phyloP scores from a whole-genome alignment of 2,329 filamentous ascomycete genomes.

The Fusarium incarnatum region DNA sequence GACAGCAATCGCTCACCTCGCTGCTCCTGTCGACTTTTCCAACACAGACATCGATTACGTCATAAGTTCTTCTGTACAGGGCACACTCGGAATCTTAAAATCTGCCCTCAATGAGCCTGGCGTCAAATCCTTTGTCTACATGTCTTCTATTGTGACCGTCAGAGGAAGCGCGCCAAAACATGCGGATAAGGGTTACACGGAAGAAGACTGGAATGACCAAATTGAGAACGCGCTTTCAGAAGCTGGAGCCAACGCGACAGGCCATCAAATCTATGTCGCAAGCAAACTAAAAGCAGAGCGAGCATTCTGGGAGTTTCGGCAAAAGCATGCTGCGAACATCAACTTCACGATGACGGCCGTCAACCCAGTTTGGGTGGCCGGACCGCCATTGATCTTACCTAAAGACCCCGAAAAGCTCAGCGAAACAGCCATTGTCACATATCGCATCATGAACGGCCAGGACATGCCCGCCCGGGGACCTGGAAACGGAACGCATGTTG shows the following conservation, averaged over 20 bases:
- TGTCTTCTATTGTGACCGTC: conserved; percentile 14
- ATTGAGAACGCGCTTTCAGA: conserved; percentile 2
- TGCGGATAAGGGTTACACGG: not conserved
- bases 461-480: conserved; percentile 4
- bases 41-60: conserved; percentile 23
- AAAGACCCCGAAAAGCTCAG: conserved; percentile 21
- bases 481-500: conserved; percentile 23
- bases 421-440: conserved; percentile 18
- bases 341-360: conserved; percentile 17
- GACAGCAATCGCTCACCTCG: conserved; percentile 9
- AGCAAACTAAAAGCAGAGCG: conserved; percentile 26
- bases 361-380: conserved; percentile 23
- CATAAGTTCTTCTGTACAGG: conserved; percentile 12
- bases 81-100: conserved; percentile 3
- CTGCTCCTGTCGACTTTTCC: conserved; percentile 11
- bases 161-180: not conserved
- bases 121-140: conserved; percentile 9
- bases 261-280: conserved; percentile 20
- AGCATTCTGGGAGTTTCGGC: conserved; percentile 17
- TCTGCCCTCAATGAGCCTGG: conserved; percentile 4
- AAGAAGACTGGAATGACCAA: conserved; percentile 28
- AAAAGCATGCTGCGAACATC: not conserved
- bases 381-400: conserved; percentile 9
- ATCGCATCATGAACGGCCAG: conserved; percentile 20
- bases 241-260: not conserved